Conservation (phyloP, 1,284 basidiomycete species). For the Porphyrellus sp. region DNA sequence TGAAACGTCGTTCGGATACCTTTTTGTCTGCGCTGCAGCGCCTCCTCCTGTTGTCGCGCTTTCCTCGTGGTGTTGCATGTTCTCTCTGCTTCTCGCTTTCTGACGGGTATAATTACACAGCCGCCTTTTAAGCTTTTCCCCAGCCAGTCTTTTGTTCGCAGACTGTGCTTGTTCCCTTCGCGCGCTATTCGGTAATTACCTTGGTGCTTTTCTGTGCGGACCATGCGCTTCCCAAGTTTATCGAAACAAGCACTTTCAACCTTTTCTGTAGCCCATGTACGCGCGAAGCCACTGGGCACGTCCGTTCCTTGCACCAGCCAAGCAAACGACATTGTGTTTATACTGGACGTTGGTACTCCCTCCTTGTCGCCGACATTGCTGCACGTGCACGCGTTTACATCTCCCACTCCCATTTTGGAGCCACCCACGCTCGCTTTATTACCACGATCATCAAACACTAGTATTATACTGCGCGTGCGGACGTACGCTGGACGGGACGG, state of each 20-base stretch:
- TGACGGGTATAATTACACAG: constrained; percentile 32
- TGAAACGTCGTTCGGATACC: constrained; percentile 36
- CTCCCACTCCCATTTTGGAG: constrained; percentile 8
- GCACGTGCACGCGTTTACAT: constrained; percentile 11
- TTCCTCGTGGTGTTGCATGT: constrained; percentile 28
- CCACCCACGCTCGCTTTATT: constrained; percentile 24
- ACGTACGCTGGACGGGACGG: constrained; percentile 30
- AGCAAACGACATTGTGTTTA: constrained; percentile 18
- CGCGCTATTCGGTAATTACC: constrained; percentile 32
- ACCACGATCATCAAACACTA: constrained; percentile 13
- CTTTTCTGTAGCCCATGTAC: constrained; percentile 22
- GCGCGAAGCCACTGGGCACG: constrained; percentile 16
- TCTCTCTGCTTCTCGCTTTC: constrained; percentile 32
- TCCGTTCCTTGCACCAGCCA: constrained; percentile 28
- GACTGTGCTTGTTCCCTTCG: constrained; percentile 28
- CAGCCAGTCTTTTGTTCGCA: constrained; percentile 25
- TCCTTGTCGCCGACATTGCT: constrained; percentile 14
- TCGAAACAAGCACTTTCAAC: constrained; percentile 17
- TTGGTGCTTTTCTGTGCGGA: constrained; percentile 28
- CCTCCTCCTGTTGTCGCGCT: constrained; percentile 31
- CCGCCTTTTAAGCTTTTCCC: constrained; percentile 25
- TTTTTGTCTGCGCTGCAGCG: constrained; percentile 26
- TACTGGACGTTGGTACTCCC: constrained; percentile 24
- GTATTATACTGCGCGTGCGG: constrained; percentile 25
- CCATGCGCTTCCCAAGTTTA: constrained; percentile 15